phyloP scores from a whole-genome alignment of 2,329 filamentous ascomycete species.

The Nakataea oryzae region DNA sequence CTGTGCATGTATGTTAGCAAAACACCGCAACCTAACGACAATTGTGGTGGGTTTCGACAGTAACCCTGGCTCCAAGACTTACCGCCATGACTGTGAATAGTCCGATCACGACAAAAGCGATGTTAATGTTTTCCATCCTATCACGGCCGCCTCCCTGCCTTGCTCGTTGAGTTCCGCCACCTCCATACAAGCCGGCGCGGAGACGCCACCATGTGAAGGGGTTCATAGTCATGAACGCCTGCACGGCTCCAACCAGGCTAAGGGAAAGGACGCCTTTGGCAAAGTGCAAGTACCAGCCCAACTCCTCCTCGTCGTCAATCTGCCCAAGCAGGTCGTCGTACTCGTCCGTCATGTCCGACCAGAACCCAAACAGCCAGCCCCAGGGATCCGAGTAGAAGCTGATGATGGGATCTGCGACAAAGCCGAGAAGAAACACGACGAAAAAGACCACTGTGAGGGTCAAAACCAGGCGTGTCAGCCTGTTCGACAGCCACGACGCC shows the following conservation, averaged over 20 bases:
- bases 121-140: conserved; percentile 67
- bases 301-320: conserved; percentile 35
- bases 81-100: conserved; percentile 69
- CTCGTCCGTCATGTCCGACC: conserved; percentile 30
- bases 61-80: conserved; percentile 25
- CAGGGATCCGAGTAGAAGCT: conserved; percentile 76
- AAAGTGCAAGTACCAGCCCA: conserved; percentile 74
- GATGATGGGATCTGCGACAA: conserved; percentile 86
- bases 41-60: conserved; percentile 8
- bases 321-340: conserved; percentile 1
- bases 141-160: conserved; percentile 60
- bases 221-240: conserved; percentile 63
- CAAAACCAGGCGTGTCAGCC: conserved; percentile 54
- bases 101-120: conserved; percentile 70
- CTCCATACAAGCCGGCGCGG: conserved; percentile 44
- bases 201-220: conserved; percentile 72
- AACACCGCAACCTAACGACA: not conserved
- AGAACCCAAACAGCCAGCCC: conserved; percentile 44
- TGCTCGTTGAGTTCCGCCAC: conserved; percentile 34
- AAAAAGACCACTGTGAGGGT: conserved; percentile 62
- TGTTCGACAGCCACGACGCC: conserved; percentile 60
- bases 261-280: conserved; percentile 83
- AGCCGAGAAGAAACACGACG: conserved; percentile 74
- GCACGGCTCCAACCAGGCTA: conserved; percentile 75
- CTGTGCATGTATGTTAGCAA: conserved; percentile 28